phyloP scores from a whole-genome alignment of 176 grass and related monocot genomes.

The Poa annua region DNA sequence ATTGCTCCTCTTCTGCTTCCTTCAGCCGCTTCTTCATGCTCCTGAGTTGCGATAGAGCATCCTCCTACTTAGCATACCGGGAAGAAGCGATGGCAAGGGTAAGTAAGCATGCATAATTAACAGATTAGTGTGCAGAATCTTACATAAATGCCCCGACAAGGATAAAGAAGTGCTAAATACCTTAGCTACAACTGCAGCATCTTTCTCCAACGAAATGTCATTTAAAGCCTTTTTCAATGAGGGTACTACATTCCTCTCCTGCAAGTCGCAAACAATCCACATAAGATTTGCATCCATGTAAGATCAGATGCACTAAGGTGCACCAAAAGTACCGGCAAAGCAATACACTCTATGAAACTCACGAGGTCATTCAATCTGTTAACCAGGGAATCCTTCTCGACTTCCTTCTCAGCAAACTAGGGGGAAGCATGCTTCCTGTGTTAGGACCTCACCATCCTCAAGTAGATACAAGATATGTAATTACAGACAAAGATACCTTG shows the following conservation, averaged over 20 bases:
- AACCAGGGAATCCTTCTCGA: conserved; percentile 74
- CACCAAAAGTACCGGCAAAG: conserved; percentile 20
- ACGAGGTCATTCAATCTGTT: conserved; percentile 78
- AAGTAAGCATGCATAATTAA: conserved; percentile 20
- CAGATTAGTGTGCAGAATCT: conserved; percentile 23
- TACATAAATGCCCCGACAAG: conserved; percentile 21
- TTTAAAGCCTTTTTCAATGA: conserved; percentile 67
- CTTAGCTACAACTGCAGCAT: conserved; percentile 83
- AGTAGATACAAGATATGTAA: not conserved
- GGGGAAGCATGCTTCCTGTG: not conserved
- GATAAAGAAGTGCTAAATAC: conserved; percentile 46
- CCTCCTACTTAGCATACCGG: conserved; percentile 67
- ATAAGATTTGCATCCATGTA: not conserved
- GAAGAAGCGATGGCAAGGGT: not conserved
- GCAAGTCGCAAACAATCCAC: conserved; percentile 27
- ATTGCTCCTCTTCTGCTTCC: conserved; percentile 98
- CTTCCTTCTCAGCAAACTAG: conserved; percentile 76
- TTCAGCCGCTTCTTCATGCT: conserved; percentile 88
- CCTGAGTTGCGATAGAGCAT: conserved; percentile 85
- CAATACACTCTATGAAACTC: conserved; percentile 37
- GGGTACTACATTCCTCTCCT: conserved; percentile 74
- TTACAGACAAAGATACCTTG: conserved; percentile 51
- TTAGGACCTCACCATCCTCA: conserved; percentile 32
- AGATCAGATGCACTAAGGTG: conserved; percentile 13
- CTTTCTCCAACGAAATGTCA: conserved; percentile 85